Base-by-base conservation (phyloP, 75 land plant genomes). In the Ceratopteris richardii region DNA sequence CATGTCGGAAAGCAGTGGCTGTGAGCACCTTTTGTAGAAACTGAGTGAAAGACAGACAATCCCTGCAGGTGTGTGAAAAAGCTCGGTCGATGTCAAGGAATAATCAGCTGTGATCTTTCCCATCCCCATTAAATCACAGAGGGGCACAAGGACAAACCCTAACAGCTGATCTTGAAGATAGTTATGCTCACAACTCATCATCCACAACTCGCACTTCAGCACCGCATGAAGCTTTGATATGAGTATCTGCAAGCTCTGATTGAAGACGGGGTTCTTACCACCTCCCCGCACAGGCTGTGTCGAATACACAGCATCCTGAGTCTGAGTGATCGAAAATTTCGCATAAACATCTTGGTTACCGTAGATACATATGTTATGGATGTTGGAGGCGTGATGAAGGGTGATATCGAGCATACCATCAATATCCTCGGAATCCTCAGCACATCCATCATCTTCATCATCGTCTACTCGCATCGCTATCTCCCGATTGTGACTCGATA, bases 61-160 rank as follows among this genome's bases (percentile, higher is more conserved):
- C 10, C 90, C 90, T 21, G 90, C 90, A 0, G 90, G 90, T 20
- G 90, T 83, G 43, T 86, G 90, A 61, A 82, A 82, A 30, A 86
- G 80, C 52, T 86, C 90, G 5, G 90, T 86, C 44, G 90, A 82
- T 21, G 86, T 79, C 31, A 86, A 68, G 25, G 71, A 71, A 69
- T 66, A 86, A 31, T 82, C 86, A 30, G 74, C 60, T 11, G 77
- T 73, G 3, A 76, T 51, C 58, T 76, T 82, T 5, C 77, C 78
- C 52, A 50, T 71, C n/a, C 65, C 76, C 20, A 46, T 40, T 22
- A 85, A 50, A 12, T 57, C 56, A 1, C 78, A 79, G 44, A 86
- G 44, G 6, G 83, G 90, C 9, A 86, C 72, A 30, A 77, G 46
- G 31, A 79, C 69, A 47, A 79, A 79, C 7, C 90, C 90, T 42